phyloP scores from a whole-genome alignment of 2,329 filamentous ascomycete genomes.

The Aspergillus versicolor region DNA sequence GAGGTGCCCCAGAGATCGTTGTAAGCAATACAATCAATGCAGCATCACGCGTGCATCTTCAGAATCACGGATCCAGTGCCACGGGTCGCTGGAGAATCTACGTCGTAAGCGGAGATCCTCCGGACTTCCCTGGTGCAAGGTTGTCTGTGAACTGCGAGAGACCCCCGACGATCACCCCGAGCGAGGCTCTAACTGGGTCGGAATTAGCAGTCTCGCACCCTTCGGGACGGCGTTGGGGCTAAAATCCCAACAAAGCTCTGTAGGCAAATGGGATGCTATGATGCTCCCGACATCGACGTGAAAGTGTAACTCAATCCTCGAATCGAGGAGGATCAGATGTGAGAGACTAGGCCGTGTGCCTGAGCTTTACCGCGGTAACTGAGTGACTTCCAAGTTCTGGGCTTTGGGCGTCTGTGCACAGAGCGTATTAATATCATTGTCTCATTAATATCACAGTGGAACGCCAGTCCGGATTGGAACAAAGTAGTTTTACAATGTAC shows the following conservation, averaged over 20 bases:
- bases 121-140: not conserved
- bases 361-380: conserved; percentile 10
- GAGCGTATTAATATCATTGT: too few species aligned
- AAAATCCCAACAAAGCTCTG: conserved; percentile 30
- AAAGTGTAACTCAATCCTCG: not conserved
- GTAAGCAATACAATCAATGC: too few species aligned
- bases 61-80: too few species aligned
- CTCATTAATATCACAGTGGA: too few species aligned
- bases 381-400: not conserved
- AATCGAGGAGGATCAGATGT: conserved; percentile 6
- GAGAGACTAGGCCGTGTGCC: not conserved
- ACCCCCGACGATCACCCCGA: too few species aligned
- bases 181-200: not conserved
- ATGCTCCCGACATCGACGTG: not conserved
- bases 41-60: too few species aligned
- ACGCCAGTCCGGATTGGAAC: not conserved
- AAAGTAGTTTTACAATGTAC: too few species aligned
- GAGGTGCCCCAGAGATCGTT: not conserved
- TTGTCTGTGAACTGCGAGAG: too few species aligned
- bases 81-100: too few species aligned
- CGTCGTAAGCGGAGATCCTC: not conserved
- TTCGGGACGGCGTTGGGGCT: conserved; percentile 16
- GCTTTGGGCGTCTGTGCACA: not conserved
- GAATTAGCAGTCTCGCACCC: not conserved
- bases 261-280: not conserved